Base-by-base conservation (phyloP, 208 protist species). In the Angomonas desouzai region DNA sequence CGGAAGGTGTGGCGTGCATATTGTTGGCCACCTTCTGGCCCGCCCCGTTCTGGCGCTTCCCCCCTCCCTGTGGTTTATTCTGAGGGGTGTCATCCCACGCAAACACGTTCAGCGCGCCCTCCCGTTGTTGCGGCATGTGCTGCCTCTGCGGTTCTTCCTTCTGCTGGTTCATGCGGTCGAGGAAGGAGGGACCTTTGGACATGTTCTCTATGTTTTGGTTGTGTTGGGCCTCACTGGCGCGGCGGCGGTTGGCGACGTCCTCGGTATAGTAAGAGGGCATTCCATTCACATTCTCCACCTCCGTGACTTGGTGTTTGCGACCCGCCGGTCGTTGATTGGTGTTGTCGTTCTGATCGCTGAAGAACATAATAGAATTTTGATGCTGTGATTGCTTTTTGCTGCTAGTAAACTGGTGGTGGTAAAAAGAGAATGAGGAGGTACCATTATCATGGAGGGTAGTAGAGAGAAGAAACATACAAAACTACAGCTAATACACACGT, bases 291-390 rank as follows among this genome's bases (percentile, higher is more conserved):
- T 61, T 74, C 20, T 78, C 53, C 70, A 88, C 83, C 22, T 87
- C 81, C 32, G 69, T 72, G 23, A 83, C 68, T 25, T 75, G 58
- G 62, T 93, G 87, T 9, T 83, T 77, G 0, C 81, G 77, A 6
- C 87, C 87, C 1, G 70, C 64, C 22, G 55, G 72, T 27, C 74
- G 81, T 51, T 58, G 57, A 22, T 70, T 69, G 23, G 60, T 66
- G 0, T 55, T 56, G 32, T 86, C 83, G 67, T 75, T 89, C 53
- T 90, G 79, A 3, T 66, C 48, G 10, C 81, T 77, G 59, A 85
- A 62, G 28, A 77, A 79, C 22, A 73, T 56, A 47, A 49, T 30
- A 29, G 4, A n/a, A n/a, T 32, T 56, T 30, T 56, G 20, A n/a
- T 56, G 13, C 33, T 56, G 9, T 56, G n/a, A 20, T 59, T 43